Evolutionary conservation across 148 eudicot species (phyloP), one percentile per base, ranked within the genome.

Genomic region (Fagopyrum tataricum): DNA sequence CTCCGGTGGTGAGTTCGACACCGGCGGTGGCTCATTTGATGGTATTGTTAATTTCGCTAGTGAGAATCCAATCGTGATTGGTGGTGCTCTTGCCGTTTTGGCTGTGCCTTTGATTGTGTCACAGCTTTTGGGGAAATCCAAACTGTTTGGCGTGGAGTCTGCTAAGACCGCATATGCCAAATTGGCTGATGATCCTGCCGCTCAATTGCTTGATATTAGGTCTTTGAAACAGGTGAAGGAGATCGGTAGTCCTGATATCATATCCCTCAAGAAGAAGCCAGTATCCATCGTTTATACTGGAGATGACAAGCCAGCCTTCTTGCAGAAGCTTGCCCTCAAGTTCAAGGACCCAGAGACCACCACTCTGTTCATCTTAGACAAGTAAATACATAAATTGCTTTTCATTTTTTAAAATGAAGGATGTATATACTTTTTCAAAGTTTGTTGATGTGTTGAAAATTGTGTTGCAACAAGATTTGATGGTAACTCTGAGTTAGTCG

Each of bases 401-500:
- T 73, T 42, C n/a, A n/a, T n/a, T n/a, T n/a, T n/a, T n/a, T 58
- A 58, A 39, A 59, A 23, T 59, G 66, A 23, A 59, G 14, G 66
- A 24, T 59, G 39, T 59, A 23, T 23, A 8, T 23, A 15, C 66
- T 59, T 23, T 59, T 62, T 14, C 26, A 56, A 62, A 31, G n/a
- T 42, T 7, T n/a, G n/a, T n/a, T 64, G 69, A 61, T 15, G 11
- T 12, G 3, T 15, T 26, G 4, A 24, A 61, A 11, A 15, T 42
- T 70, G 20, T 21, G 76, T 72, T 81, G 78, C 74, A 72, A 67
- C 81, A 82, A 95, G 99, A 84, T 95, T 88, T 70, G 94, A 95
- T 88, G 99, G 96, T 67, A 90, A 86, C 85, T 87, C 99, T 72
- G 97, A 93, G 83, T 82, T 91, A 68, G 95, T 93, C 4, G 96